phyloP scores from a whole-genome alignment of 805 yeast species.

The Pichia nanzhaoensis region DNA sequence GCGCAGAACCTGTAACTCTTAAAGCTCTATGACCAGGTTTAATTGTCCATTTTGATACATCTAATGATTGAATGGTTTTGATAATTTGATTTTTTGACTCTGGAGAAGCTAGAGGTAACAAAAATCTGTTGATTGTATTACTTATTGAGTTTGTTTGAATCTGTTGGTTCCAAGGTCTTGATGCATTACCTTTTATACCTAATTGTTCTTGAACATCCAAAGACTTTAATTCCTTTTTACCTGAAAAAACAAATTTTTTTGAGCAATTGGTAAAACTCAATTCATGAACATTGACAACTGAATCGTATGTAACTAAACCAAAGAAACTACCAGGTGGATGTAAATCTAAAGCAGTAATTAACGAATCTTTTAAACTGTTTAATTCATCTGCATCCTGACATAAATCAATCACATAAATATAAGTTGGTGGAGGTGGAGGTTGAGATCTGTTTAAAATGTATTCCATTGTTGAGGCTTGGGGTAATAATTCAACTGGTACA shows the following conservation, averaged over 20 bases:
- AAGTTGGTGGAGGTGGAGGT: constrained; percentile 74
- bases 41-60: constrained; percentile 65
- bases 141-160: constrained; percentile 26
- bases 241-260: constrained; percentile 79
- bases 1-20: constrained; percentile 90
- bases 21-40: constrained; percentile 78
- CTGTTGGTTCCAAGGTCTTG: constrained; percentile 34
- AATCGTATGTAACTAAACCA: constrained; percentile 84
- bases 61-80: constrained; percentile 67
- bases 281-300: constrained; percentile 87
- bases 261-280: constrained; percentile 54
- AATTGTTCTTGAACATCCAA: constrained; percentile 32
- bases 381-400: constrained; percentile 88
- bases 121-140: constrained; percentile 33
- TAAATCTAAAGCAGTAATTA: constrained; percentile 65
- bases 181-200: constrained; percentile 31
- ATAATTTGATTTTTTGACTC: constrained; percentile 77
- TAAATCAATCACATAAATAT: constrained; percentile 77
- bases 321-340: constrained; percentile 87
- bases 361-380: constrained; percentile 73
- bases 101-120: constrained; percentile 30
- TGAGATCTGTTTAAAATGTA: constrained; percentile 62
- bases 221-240: constrained; percentile 69
- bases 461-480: constrained; percentile 70
- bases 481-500: constrained; percentile 74